phyloP scores from a whole-genome alignment of 306 rosid species.

The Hylodesmum podocarpum region DNA sequence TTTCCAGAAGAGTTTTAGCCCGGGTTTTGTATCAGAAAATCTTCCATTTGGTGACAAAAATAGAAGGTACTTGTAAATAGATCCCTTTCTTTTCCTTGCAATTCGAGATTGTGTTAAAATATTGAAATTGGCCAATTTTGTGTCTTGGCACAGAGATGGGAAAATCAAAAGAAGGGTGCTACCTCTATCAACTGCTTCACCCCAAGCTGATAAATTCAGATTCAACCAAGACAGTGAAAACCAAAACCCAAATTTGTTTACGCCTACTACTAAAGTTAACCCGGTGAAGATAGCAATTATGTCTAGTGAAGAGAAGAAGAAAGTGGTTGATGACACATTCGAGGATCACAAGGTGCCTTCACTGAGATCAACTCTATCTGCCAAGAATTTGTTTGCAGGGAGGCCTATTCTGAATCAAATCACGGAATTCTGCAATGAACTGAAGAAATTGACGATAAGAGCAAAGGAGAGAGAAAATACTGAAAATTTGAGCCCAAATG shows the following conservation, averaged over 20 bases:
- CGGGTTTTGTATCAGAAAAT: constrained; percentile 47
- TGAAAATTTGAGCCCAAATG: constrained; percentile 31
- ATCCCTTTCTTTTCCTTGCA: constrained; percentile 4
- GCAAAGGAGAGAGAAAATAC: constrained; percentile 60
- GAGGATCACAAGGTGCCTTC: constrained; percentile 45
- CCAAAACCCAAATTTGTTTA: constrained; percentile 64
- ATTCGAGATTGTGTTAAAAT: not conserved
- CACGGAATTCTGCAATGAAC: constrained; percentile 82
- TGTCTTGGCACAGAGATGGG: constrained; percentile 49
- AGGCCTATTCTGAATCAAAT: constrained; percentile 83
- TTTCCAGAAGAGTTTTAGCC: constrained; percentile 50
- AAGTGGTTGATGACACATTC: constrained; percentile 31
- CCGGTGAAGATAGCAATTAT: constrained; percentile 57
- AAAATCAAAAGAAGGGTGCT: constrained; percentile 74
- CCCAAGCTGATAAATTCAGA: constrained; percentile 45
- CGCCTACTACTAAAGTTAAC: constrained; percentile 44
- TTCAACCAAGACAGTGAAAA: constrained; percentile 66
- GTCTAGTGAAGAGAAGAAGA: constrained; percentile 75
- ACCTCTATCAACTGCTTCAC: constrained; percentile 45
- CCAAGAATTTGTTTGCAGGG: constrained; percentile 70
- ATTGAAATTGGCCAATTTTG: not conserved
- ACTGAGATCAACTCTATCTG: constrained; percentile 75
- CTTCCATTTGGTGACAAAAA: constrained; percentile 53
- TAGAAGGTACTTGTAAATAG: constrained; percentile 57
- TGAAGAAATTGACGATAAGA: constrained; percentile 76